Evolutionary conservation across 2,329 filamentous ascomycete species (phyloP).

Genomic region (Grosmannia clavigera): DNA sequence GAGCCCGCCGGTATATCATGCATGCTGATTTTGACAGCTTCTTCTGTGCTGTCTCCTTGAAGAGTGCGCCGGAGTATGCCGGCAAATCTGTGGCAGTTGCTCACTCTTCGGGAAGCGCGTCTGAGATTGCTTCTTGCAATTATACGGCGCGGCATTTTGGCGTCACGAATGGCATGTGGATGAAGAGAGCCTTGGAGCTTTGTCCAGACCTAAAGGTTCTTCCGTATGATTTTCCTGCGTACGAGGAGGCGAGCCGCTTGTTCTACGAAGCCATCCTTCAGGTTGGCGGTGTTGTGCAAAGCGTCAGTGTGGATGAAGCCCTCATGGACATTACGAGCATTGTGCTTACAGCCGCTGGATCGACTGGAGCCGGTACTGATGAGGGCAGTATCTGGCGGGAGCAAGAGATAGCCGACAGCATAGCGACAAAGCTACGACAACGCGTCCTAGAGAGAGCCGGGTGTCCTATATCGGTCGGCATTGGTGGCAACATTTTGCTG

Average conservation of each 20-base stretch:
- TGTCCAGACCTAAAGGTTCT: conserved; percentile 80
- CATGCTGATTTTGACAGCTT: conserved; percentile 99
- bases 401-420: conserved; percentile 62
- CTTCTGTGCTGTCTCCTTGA: conserved; percentile 83
- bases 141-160: conserved; percentile 79
- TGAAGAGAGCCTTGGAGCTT: conserved; percentile 74
- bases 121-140: conserved; percentile 96
- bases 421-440: conserved; percentile 55
- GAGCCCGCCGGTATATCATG: conserved; percentile 68
- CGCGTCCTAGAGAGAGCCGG: conserved; percentile 62
- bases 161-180: conserved; percentile 99
- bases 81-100: conserved; percentile 81
- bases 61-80: conserved; percentile 60
- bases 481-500: conserved; percentile 78
- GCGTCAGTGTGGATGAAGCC: conserved; percentile 93
- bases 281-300: conserved; percentile 76
- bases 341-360: conserved; percentile 49
- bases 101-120: conserved; percentile 72
- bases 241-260: conserved; percentile 76
- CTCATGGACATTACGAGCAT: conserved; percentile 69
- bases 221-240: conserved; percentile 91
- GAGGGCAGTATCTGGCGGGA: conserved; percentile 53
- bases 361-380: conserved; percentile 44
- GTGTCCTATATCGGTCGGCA: conserved; percentile 84
- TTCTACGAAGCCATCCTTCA: conserved; percentile 81